phyloP scores from a whole-genome alignment of 2,329 filamentous ascomycete species.

The Cercospora sesami region DNA sequence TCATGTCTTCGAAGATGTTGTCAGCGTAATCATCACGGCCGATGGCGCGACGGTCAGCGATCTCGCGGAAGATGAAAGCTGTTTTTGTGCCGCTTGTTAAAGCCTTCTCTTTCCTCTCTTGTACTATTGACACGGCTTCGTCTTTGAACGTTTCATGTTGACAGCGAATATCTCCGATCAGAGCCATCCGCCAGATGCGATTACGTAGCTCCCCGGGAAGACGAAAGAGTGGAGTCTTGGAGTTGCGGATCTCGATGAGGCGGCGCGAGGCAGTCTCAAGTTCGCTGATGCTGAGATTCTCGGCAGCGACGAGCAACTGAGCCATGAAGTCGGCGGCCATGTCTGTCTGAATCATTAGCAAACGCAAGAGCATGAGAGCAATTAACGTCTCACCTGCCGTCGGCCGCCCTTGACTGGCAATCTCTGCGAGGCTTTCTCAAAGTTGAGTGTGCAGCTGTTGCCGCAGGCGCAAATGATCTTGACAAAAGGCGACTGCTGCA shows the following conservation, averaged over 20 bases:
- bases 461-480: no score
- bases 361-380: neutral
- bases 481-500: neutral
- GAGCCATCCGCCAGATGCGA: neutral
- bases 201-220: conserved; percentile 9
- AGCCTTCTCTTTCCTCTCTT: neutral
- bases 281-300: neutral
- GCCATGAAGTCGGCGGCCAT: neutral
- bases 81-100: neutral
- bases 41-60: neutral
- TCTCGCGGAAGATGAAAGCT: neutral
- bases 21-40: no score
- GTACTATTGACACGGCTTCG: neutral
- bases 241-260: neutral
- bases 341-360: neutral
- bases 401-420: neutral
- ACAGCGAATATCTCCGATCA: conserved; percentile 2
- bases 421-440: neutral
- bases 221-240: neutral
- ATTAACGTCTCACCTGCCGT: neutral
- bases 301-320: neutral
- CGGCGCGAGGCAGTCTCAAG: neutral
- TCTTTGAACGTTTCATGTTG: neutral
- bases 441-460: neutral
- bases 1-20: no score